Evolutionary conservation across 441 rosid species (phyloP).

Genomic region (Gossypium schwendimanii): DNA sequence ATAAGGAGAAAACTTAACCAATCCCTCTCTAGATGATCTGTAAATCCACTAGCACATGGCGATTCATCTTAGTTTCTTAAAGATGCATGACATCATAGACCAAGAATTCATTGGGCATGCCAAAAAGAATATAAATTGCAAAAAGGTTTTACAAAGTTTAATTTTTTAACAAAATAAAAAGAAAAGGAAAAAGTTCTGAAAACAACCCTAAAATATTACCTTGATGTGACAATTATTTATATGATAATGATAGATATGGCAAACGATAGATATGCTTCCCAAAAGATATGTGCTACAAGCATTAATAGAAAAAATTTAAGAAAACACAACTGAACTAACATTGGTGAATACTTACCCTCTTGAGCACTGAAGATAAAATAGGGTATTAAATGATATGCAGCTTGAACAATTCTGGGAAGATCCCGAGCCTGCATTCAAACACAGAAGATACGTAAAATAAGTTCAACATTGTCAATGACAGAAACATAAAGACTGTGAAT

Average conservation of each 20-base stretch:
- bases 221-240: background rate
- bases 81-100: background rate
- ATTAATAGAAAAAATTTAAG: background rate
- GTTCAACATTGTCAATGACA: background rate
- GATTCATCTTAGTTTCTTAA: background rate
- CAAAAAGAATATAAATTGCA: background rate
- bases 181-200: background rate
- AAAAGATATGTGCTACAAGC: background rate
- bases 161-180: background rate
- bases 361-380: slow-evolving; percentile 81
- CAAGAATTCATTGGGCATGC: background rate
- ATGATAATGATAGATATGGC: background rate
- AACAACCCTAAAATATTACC: background rate
- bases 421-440: slow-evolving; percentile 74
- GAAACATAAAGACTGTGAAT: background rate
- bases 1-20: background rate
- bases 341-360: slow-evolving; percentile 51
- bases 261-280: slow-evolving; percentile 1
- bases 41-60: background rate
- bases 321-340: background rate
- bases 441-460: background rate
- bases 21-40: background rate
- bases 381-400: slow-evolving; percentile 70
- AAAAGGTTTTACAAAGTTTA: background rate
- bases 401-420: slow-evolving; percentile 73